Base-by-base conservation (phyloP, 371 early-diverging fungal genomes). In the Fennellomyces sp. region DNA sequence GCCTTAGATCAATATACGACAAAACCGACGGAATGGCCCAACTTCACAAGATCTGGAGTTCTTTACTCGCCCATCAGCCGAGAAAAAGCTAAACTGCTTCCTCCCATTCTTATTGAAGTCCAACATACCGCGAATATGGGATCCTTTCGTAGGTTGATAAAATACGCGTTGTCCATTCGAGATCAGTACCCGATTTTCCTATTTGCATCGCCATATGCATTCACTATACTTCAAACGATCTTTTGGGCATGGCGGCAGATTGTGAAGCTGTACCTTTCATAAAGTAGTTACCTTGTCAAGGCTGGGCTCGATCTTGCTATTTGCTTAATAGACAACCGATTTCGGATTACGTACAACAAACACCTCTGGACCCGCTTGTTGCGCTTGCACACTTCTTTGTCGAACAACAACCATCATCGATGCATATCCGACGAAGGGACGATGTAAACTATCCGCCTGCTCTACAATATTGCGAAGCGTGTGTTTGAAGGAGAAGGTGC, bases 341-440 rank as follows among this genome's bases (percentile, higher is more conserved):
- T 36, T n/a, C 45, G 23, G 38, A 52, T 31, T 23, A 60, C 36
- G 23, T 56, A 47, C 23, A 60, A 29, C 31, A 39, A 41, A 56
- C 28, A 29, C 51, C 60, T 60, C 52, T 65, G 33, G 39, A 60
- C 33, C 45, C 60, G 23, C 13, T 56, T 30, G 65, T 65, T 56
- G 65, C 60, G 10, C 53, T 60, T 42, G 60, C 53, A 21, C 65
- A 60, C 52, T 61, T 66, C 59, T 53, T 59, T 61, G 51, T 52
- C 29, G 50, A 61, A 51, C 31, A 49, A 56, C 42, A 61, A 36
- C 28, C 49, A n/a, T 54, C 67, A 52, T 56, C 56, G 35, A 51
- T 58, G 15, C 38, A 41, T 41, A 59, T 62, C n/a, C 54, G 55
- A 47, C 28, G 54, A 36, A 48, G 35, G 45, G 57, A 62, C 47